Evolutionary conservation across 1,284 basidiomycete species (phyloP).

Genomic region (Dichomitus squalens): DNA sequence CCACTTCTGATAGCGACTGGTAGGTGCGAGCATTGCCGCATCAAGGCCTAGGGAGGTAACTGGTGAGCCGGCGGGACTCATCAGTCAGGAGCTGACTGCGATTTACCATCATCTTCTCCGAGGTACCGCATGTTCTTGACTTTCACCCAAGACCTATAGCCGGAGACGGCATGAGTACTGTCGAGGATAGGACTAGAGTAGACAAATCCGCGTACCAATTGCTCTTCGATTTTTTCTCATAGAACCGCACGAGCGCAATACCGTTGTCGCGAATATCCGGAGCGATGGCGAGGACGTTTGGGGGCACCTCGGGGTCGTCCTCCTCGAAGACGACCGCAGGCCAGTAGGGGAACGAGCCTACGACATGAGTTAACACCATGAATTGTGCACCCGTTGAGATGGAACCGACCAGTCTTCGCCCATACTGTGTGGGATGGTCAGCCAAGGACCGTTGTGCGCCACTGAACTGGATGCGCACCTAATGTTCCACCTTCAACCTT

Average conservation of each 20-base stretch:
- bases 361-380: not conserved
- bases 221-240: slow-evolving; percentile 42
- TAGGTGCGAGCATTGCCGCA: slow-evolving; percentile 29
- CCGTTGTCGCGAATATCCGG: slow-evolving; percentile 16
- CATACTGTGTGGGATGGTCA: slow-evolving; percentile 36
- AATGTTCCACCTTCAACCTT: slow-evolving; percentile 40
- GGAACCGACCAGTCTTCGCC: slow-evolving; percentile 40
- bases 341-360: slow-evolving; percentile 47
- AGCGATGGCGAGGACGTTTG: slow-evolving; percentile 31
- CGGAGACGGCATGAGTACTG: not conserved
- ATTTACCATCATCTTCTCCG: slow-evolving; percentile 43
- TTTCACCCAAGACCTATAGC: slow-evolving; percentile 42
- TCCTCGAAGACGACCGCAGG: slow-evolving; percentile 45
- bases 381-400: not conserved
- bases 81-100: too few relatives aligned
- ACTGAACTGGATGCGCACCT: slow-evolving; percentile 29
- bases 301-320: slow-evolving; percentile 42
- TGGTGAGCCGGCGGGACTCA: not conserved
- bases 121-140: slow-evolving; percentile 40
- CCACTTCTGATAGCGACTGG: slow-evolving; percentile 35
- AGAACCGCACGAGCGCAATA: slow-evolving; percentile 51
- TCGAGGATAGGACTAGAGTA: not conserved
- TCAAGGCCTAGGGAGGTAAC: slow-evolving; percentile 29
- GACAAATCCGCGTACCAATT: slow-evolving; percentile 37
- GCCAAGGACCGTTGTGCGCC: not conserved